Base-by-base conservation (phyloP, 306 rosid species). In the Urtica urens region DNA sequence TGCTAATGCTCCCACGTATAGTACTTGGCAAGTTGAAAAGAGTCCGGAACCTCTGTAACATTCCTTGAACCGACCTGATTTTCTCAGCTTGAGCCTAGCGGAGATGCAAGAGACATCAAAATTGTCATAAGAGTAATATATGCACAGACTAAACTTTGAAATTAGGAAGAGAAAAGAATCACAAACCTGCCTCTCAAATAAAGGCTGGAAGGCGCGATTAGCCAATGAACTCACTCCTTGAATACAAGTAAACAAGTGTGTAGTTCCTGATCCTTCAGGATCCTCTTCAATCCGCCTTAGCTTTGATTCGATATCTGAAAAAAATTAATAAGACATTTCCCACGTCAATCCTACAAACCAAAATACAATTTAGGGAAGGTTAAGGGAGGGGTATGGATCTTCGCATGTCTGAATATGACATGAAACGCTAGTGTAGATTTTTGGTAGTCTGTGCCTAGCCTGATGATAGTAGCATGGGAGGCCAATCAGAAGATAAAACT, bases 261-360 rank as follows among this genome's bases (percentile, higher is more conserved):
- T 50, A 52, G 99, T 90, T 63, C 99, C 99, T 37, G 95, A 77
- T 23, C 96, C 99, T 75, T 90, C 99, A 46, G 99, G 99, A 45
- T 90, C 99, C 26, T 90, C 95, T 71, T 90, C 99, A 62, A 90
- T 90, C 31, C 94, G 75, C 51, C 72, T 81, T 51, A 90, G 69
- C 73, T 90, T 90, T 45, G 99, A 90, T 70, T 90, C 99, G 35
- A 90, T 90, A 75, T 90, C 99, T 90, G 77, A 3, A 25, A 43
- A 68, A 55, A 6, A 11, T n/a, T n/a, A n/a, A n/a, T 60, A 38
- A 35, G 43, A 63, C 18, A 50, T 35, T 31, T 49, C 19, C 66
- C 66, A 33, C 42, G 22, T 74, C 42, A 67, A 41, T 43, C n/a
- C n/a, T n/a, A n/a, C n/a, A n/a, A 28, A 28, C 33, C 33, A 28